Conservation (phyloP, 169 alveolate species). For the Eimeria acervulina region DNA sequence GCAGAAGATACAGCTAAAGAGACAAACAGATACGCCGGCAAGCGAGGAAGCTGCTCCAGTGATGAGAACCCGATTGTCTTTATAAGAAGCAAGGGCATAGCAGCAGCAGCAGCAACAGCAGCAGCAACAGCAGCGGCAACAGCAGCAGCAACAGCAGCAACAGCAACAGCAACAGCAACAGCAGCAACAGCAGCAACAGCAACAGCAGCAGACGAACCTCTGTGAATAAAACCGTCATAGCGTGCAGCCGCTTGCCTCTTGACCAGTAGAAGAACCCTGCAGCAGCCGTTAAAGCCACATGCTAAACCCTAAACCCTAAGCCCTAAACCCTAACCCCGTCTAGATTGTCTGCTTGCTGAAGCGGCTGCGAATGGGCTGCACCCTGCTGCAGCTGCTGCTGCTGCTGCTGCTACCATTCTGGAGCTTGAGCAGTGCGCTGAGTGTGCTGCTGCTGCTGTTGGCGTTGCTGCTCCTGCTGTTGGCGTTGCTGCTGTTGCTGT, state of each 20-base stretch:
- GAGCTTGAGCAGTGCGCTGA: background rate
- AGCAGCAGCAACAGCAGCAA: background rate
- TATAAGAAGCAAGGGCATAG: background rate
- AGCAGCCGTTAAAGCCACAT: background rate
- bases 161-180: background rate
- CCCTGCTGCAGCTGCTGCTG: background rate
- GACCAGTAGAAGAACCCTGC: conserved; percentile 36
- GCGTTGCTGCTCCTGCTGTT: background rate
- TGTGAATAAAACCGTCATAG: background rate
- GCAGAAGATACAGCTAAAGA: no score
- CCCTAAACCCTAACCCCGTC: background rate
- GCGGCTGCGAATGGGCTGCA: background rate
- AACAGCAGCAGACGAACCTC: no score
- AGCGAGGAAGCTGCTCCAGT: no score
- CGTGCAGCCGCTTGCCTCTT: background rate
- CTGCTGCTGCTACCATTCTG: no score
- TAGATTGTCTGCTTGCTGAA: background rate
- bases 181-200: background rate
- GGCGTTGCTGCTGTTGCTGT: background rate
- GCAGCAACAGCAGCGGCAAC: background rate
- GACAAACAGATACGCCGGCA: no score
- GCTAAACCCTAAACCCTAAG: no score
- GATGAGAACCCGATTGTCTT: no score
- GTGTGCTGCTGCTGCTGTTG: background rate
- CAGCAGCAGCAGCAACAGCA: background rate